Evolutionary conservation across 495 filamentous ascomycete genomes (phyloP).

Genomic region (Trichoderma erinaceum): DNA sequence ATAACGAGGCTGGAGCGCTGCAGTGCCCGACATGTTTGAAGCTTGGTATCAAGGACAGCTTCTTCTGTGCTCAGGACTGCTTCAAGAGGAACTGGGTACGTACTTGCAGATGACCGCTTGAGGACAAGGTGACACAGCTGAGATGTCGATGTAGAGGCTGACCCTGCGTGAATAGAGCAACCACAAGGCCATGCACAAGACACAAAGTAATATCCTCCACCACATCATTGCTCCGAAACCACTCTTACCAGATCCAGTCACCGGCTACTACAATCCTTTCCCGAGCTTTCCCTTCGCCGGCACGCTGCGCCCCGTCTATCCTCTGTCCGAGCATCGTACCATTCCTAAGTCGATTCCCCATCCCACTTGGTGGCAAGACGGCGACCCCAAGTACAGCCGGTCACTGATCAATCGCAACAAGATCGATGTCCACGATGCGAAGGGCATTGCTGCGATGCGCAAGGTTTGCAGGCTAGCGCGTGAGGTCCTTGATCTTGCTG

Average conservation of each 20-base stretch:
- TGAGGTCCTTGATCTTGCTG: constrained; percentile 91
- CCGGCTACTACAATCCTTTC: constrained; percentile 83
- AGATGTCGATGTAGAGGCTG: neutral
- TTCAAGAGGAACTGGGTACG: constrained; percentile 98
- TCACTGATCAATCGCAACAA: constrained; percentile 64
- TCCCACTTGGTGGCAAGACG: constrained; percentile 80
- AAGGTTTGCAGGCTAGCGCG: constrained; percentile 83
- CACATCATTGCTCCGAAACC: constrained; percentile 63
- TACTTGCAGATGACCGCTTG: neutral
- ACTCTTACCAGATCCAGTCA: constrained; percentile 85
- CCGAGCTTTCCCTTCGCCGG: constrained; percentile 80
- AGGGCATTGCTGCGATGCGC: constrained; percentile 79
- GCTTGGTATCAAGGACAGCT: constrained; percentile 76
- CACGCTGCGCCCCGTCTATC: constrained; percentile 78
- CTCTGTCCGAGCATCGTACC: constrained; percentile 64
- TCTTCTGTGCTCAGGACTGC: constrained; percentile 97
- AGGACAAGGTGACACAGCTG: neutral
- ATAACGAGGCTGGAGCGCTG: constrained; percentile 72
- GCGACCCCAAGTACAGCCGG: constrained; percentile 74
- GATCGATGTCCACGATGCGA: constrained; percentile 71
- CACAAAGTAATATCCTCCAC: constrained; percentile 68
- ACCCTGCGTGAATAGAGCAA: constrained; percentile 46
- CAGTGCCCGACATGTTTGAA: constrained; percentile 95
- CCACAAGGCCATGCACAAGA: constrained; percentile 86
- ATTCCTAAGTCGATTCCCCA: constrained; percentile 75